Evolutionary conservation across 352 stramenopile species (phyloP), one percentile per base, ranked within the genome.

Genomic region (Pythium periplocum): DNA sequence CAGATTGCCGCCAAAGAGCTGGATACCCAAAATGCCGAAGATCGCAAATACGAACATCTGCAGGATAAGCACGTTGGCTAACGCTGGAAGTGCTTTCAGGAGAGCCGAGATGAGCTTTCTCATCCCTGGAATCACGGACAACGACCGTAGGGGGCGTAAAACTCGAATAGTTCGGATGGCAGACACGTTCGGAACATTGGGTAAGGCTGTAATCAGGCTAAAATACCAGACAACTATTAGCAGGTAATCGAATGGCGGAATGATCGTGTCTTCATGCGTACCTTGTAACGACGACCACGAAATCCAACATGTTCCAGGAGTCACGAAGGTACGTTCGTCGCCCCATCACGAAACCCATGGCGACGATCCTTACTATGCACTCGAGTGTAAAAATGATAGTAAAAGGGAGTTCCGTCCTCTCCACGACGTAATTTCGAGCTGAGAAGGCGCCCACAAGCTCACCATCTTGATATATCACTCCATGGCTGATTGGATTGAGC

Each of bases 231-330:
- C 38, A 53, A 42, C 26, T 45, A 11, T 31, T 38, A 53, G 17
- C 17, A 26, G n/a, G 12, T 12, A 48, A 45, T 51, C 30, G 26
- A 48, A 35, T 33, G 5, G 11, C 32, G 37, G 17, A 26, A 26
- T 26, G 17, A 26, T 26, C 17, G 17, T 26, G 17, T 26, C 17
- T 2, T 33, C 3, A 51, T 37, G 3, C 4, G 6, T 66, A 96
- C 76, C 81, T 92, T 17, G 85, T 85, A 10, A 93, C 44, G 48
- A 98, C 91, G 35, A 97, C 88, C 33, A 95, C 66, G 60, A 98
- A 98, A 57, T 98, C 92, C 31, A 98, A 71, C 17, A 90, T 59
- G 45, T 98, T 98, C 91, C 90, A 98, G 3, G 67, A 65, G 61
- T 98, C 87, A 3, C 74, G 64, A 0, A 92, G 60, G 57, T 97